A percentile compares a stretch with the other conserved stretches of the same genome.
phyloP scores from a whole-genome alignment of 768 basidiomycete species.

The Leucogyrophana mollusca region DNA sequence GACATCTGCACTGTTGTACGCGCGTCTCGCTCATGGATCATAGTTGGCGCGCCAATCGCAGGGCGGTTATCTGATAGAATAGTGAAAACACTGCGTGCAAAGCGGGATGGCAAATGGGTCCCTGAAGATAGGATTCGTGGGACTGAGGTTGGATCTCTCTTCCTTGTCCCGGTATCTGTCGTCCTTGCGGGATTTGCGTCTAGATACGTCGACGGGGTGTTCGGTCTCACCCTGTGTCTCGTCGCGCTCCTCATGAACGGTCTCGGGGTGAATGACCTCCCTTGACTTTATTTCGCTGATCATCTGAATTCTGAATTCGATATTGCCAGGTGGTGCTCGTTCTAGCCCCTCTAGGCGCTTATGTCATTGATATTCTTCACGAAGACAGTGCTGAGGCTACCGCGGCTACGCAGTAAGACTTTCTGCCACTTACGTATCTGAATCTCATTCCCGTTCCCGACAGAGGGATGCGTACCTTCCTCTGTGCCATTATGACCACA shows the following conservation, averaged over 20 bases:
- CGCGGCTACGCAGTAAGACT: slow-evolving; percentile 49
- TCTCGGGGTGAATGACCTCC: slow-evolving; percentile 49
- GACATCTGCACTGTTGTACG: not conserved
- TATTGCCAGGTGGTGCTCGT: slow-evolving; percentile 46
- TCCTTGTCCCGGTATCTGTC: slow-evolving; percentile 50
- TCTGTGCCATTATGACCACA: slow-evolving; percentile 42
- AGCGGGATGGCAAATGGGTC: slow-evolving; percentile 52
- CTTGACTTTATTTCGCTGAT: slow-evolving; percentile 1
- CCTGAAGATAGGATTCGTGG: slow-evolving; percentile 63
- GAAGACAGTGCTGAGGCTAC: slow-evolving; percentile 56
- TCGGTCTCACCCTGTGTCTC: slow-evolving; percentile 48
- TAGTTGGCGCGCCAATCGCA: slow-evolving; percentile 57
- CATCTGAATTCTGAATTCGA: not conserved
- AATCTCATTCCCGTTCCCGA: not conserved
- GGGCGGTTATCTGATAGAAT: slow-evolving; percentile 54
- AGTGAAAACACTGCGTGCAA: slow-evolving; percentile 42
- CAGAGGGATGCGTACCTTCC: slow-evolving; percentile 47
- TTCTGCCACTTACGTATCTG: slow-evolving; percentile 3
- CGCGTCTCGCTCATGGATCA: not conserved
- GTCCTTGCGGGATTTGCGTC: slow-evolving; percentile 45
- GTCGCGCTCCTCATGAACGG: slow-evolving; percentile 57
- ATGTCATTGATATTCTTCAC: slow-evolving; percentile 56
- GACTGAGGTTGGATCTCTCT: slow-evolving; percentile 37
- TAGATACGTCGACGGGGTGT: slow-evolving; percentile 40
- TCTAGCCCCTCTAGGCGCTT: slow-evolving; percentile 51